phyloP scores from a whole-genome alignment of 2,329 filamentous ascomycete species.

The Gnomoniopsis smithogilvyi region DNA sequence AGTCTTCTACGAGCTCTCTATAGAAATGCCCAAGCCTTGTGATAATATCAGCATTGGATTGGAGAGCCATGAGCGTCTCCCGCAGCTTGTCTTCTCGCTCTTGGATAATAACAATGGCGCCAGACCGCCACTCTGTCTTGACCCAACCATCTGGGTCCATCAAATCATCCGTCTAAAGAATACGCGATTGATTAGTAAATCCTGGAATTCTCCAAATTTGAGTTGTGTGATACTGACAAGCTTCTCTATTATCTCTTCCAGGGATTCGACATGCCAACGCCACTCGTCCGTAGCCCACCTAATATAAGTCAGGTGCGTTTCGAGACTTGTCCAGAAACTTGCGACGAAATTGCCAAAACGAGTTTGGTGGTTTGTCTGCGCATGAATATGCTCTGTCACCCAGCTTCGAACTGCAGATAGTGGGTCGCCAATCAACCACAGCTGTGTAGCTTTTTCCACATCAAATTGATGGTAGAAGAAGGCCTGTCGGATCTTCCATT shows the following conservation, averaged over 20 bases:
- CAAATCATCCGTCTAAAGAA: slow-evolving; percentile 20
- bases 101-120: slow-evolving; percentile 26
- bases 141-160: slow-evolving; percentile 19
- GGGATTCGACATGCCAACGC: slow-evolving; percentile 36
- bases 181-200: not conserved
- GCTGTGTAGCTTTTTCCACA: not conserved
- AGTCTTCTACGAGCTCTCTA: slow-evolving; percentile 19
- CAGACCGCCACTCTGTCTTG: not conserved
- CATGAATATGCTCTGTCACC: not conserved
- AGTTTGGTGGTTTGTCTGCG: slow-evolving; percentile 27
- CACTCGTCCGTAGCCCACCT: slow-evolving; percentile 40
- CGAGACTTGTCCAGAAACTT: slow-evolving; percentile 34
- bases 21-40: slow-evolving; percentile 28
- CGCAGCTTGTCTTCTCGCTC: slow-evolving; percentile 34
- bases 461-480: slow-evolving; percentile 6
- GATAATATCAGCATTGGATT: slow-evolving; percentile 36
- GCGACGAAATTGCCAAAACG: slow-evolving; percentile 29
- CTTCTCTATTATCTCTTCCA: slow-evolving; percentile 28
- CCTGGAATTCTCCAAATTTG: not conserved
- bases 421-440: slow-evolving; percentile 37
- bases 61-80: slow-evolving; percentile 32
- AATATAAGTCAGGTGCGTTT: slow-evolving; percentile 34
- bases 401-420: not conserved
- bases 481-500: slow-evolving; percentile 6
- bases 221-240: not conserved